Base-by-base conservation (phyloP, 2,329 filamentous ascomycete species). In the Ophiocordyceps robertsii region DNA sequence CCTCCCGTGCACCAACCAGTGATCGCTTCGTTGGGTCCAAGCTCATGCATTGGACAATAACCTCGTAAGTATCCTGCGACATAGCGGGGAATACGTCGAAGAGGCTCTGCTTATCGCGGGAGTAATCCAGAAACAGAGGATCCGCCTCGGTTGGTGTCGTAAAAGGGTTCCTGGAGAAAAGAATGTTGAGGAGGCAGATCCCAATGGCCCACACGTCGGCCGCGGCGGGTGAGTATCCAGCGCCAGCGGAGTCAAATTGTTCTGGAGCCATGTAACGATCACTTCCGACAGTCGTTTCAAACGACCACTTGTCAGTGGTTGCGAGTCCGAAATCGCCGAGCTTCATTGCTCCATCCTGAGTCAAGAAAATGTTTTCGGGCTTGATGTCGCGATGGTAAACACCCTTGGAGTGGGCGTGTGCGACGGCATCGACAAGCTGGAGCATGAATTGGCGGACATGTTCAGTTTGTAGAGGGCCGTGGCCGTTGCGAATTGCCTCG, bases 221-320 rank as follows among this genome's bases (percentile, higher is more conserved):
- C 65, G 92, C 80, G 38, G 86, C 85, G 38, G 92, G 89, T 43
- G 87, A 90, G 66, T 98, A 98, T 46, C 92, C 92, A 48, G 76
- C 78, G 48, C 81, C 82, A 51, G 81, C 78, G 42, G 89, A 88
- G 60, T 96, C 90, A 56, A 92, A 96, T 64, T 98, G 92, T 65
- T 98, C 92, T 6, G 92, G 92, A 43, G 92, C 89, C 92, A 98
- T 98, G 68, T 98, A 98, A 43, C 92, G 87, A 60, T 98, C 92
- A 60, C 92, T 96, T 51, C 92, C 92, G 38, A 98, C 92, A 47
- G 85, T 92, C 49, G 83, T 82, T 69, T 98, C 92, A 54, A 84
- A 84, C 21, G 86, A 93, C 88, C 87, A 95, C 53, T 80, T 72
- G 47, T 94, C 87, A 7, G 80, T 84, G 11, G 90, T 95, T 41